These are phyloP conservation scores for Russula lepida DNA, from an alignment of 768 basidiomycete genomes.

Conservation along the genomic window DNA sequence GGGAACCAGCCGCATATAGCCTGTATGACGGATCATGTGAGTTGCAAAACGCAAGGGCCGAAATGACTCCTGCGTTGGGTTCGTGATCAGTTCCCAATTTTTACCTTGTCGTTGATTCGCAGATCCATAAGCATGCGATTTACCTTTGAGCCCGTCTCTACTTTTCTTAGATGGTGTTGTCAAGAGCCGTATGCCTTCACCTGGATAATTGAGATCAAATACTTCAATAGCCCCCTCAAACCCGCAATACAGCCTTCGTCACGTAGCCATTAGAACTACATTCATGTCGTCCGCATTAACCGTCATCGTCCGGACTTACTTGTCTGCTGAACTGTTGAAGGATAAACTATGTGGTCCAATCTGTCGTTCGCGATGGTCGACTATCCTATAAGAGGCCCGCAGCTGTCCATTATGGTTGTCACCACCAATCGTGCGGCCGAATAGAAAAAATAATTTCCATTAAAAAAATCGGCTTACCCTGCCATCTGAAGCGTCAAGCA, in stretches of 20 bases:
- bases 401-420: conserved; percentile 39
- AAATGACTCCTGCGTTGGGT: conserved; percentile 57
- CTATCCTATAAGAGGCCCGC: conserved; percentile 83
- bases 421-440: neutral
- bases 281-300: neutral
- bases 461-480: conserved; percentile 40
- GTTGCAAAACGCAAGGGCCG: conserved; percentile 70
- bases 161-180: conserved; percentile 71
- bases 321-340: conserved; percentile 61
- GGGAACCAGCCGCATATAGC: conserved; percentile 74
- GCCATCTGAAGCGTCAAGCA: conserved; percentile 73
- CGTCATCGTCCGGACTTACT: conserved; percentile 34
- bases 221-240: conserved; percentile 81
- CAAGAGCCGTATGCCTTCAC: conserved; percentile 59
- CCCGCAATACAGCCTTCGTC: conserved; percentile 71
- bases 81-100: neutral
- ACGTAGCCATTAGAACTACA: neutral
- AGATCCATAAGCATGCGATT: neutral
- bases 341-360: conserved; percentile 79
- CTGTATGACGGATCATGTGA: conserved; percentile 43
- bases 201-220: conserved; percentile 68
- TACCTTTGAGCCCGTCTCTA: conserved; percentile 83
- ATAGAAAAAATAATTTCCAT: neutral
- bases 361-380: conserved; percentile 90
- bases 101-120: neutral